Percentiles rank a stretch among this genome's conserved stretches.
Evolutionary conservation across 371 early-diverging fungal species (phyloP).

Genomic region (Mortierella sp.): DNA sequence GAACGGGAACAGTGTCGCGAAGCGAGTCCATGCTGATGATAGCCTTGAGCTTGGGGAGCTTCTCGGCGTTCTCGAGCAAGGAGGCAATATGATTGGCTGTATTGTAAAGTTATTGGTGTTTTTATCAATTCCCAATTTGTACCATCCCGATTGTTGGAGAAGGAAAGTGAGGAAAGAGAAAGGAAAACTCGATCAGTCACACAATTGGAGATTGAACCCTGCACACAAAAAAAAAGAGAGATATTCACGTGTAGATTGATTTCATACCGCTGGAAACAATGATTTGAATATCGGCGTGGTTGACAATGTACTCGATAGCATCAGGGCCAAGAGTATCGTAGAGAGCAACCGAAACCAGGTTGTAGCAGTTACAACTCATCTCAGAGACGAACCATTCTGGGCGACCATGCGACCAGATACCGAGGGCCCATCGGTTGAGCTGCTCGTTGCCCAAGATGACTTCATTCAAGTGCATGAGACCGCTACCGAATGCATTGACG

Average conservation of each 20-base stretch:
- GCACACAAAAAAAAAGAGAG: too few species aligned
- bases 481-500: constrained; percentile 73
- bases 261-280: constrained; percentile 78
- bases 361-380: constrained; percentile 67
- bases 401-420: constrained; percentile 86
- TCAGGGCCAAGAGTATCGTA: constrained; percentile 89
- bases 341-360: constrained; percentile 80
- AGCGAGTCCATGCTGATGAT: constrained; percentile 85
- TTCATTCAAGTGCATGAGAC: constrained; percentile 61
- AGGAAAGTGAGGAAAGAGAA: background rate
- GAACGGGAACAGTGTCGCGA: constrained; percentile 62
- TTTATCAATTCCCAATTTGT: background rate
- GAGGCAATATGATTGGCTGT: constrained; percentile 75
- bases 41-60: constrained; percentile 73
- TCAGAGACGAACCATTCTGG: constrained; percentile 87
- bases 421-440: constrained; percentile 63
- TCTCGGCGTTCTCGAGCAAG: constrained; percentile 67
- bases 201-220: background rate
- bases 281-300: constrained; percentile 76
- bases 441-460: constrained; percentile 49
- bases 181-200: constrained; percentile 6
- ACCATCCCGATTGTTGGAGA: background rate
- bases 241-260: constrained; percentile 3
- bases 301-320: constrained; percentile 80
- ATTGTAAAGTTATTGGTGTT: background rate